These are phyloP conservation scores for Exserohilum rostratum DNA, from an alignment of 2,329 filamentous ascomycete species.

Conservation along the genomic window DNA sequence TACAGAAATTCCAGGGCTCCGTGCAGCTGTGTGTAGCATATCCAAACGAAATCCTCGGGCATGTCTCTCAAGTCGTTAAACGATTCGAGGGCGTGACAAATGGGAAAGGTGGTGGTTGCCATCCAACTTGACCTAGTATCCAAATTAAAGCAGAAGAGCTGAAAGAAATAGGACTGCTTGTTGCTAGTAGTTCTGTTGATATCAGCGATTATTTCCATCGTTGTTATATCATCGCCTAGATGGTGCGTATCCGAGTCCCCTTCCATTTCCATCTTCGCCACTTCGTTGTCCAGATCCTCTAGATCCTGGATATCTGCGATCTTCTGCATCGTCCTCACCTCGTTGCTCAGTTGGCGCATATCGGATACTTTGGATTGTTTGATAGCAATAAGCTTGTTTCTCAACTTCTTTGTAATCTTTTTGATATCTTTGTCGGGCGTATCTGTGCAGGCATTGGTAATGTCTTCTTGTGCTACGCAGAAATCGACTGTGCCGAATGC, in stretches of 20 bases:
- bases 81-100: not conserved
- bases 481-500: too few species aligned
- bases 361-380: not conserved
- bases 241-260: too few species aligned
- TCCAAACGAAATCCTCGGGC: conserved; percentile 7
- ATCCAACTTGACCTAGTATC: not conserved
- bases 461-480: not conserved
- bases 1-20: conserved; percentile 6
- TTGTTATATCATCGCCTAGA: not conserved
- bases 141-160: not conserved
- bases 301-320: too few species aligned
- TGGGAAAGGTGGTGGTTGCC: not conserved
- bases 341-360: too few species aligned
- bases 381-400: not conserved
- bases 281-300: not conserved
- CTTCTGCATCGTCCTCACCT: too few species aligned
- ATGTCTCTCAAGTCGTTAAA: not conserved
- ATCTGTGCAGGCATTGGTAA: not conserved
- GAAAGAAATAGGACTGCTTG: not conserved
- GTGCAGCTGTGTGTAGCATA: conserved; percentile 4
- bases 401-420: not conserved
- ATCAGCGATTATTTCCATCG: not conserved
- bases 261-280: not conserved
- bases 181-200: not conserved
- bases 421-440: not conserved